Evolutionary conservation across 1,284 basidiomycete genomes (phyloP), one percentile per base, ranked within the genome.

Genomic region (Cryptococcus hybrid): DNA sequence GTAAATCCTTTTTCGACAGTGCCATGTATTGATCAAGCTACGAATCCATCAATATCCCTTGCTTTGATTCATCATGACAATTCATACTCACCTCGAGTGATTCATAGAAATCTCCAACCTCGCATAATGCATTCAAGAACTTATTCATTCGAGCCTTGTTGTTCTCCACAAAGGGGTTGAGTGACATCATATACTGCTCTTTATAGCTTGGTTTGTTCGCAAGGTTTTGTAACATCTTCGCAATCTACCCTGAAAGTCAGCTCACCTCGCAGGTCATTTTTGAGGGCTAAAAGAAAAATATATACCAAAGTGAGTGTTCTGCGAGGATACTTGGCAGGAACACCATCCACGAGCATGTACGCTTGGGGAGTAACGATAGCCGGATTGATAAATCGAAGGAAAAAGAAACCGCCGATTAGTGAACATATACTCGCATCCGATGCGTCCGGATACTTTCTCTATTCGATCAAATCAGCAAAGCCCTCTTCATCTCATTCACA

Each of bases 11-110:
- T 84, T 99, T 99, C 58, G 94, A 97, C 58, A 99, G 81, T 11
- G 96, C 95, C 93, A 99, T 97, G 78, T 99, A 99, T 82, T 99
- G 96, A 79, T 99, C 95, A 87, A 98, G 93, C 90, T 95, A 63
- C 0, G 8, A 36, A 24, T n/a, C 37, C 12, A 24, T 44, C 49
- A 45, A 15, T 44, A 43, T 8, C 7, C 24, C 24, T 24, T 24
- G 35, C 13, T 46, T n/a, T 39, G 30, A 12, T 44, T 34, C 39
- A 30, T 6, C 13, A 11, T 24, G 11, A 7, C 34, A 13, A 9
- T n/a, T 1, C 42, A 34, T 12, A 75, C 81, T 55, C 68, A 92
- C 92, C 86, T 99, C 96, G 56, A 99, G 84, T 8, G 95, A 94
- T 67, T 99, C 96, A 79, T 98, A 98, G 76, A 99, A 99, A 79